These are phyloP conservation scores for Ceratobasidium sp. DNA, from an alignment of 1,284 basidiomycete species.

Conservation along the genomic window DNA sequence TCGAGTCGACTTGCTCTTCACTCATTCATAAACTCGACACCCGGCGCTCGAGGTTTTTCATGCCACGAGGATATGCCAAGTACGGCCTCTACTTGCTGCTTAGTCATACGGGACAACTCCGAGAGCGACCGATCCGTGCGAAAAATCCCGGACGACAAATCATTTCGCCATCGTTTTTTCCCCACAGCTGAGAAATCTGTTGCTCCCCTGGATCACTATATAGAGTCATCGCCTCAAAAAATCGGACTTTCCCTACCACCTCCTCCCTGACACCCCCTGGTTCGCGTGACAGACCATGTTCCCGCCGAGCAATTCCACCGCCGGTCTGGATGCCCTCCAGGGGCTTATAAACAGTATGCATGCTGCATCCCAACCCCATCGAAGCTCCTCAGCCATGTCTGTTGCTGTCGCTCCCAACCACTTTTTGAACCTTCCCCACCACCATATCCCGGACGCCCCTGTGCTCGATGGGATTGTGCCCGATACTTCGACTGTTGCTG, in stretches of 20 bases:
- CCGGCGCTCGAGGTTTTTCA: too few relatives aligned
- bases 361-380: background rate
- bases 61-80: background rate
- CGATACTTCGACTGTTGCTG: constrained; percentile 86
- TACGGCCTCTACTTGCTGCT: constrained; percentile 14
- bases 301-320: constrained; percentile 1
- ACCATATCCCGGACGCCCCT: constrained; percentile 40
- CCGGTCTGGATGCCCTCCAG: constrained; percentile 8
- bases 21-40: too few relatives aligned
- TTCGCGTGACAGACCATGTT: constrained; percentile 1
- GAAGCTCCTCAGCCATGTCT: background rate
- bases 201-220: background rate
- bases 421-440: constrained; percentile 29
- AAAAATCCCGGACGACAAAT: background rate
- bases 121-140: constrained; percentile 26
- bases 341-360: constrained; percentile 32
- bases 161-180: background rate
- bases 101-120: background rate
- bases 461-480: constrained; percentile 56
- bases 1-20: background rate
- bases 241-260: background rate
- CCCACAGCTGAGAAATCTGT: constrained; percentile 19
- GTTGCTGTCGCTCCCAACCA: constrained; percentile 9
- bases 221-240: background rate
- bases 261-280: background rate